Base-by-base conservation (phyloP, 306 rosid genomes). In the Hylodesmum podocarpum region DNA sequence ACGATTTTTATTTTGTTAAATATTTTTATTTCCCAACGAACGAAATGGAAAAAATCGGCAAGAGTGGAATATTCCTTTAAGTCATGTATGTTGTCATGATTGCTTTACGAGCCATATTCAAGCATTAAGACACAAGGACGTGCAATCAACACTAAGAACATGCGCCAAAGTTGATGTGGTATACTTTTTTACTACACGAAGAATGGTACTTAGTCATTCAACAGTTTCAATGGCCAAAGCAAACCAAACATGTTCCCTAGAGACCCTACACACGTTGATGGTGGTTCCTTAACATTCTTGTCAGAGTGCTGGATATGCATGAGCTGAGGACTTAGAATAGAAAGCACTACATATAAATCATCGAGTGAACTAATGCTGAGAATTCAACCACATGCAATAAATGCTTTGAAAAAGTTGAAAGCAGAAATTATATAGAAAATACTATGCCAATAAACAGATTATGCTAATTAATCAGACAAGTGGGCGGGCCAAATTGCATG, bases 361-460 rank as follows among this genome's bases (percentile, higher is more conserved):
- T 8, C 15, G 14, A 61, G 36, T 58, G 24, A 59, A 33, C 29
- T 25, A 12, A 12, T 51, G 29, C 49, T 25, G 25, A 53, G n/a
- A 19, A 11, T 18, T 50, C 66, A 36, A 80, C 69, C 50, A 72
- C 58, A 84, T 72, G 76, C 87, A 80, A 29, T 28, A 31, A 59
- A 46, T 46, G 36, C 40, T n/a, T 28, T 31, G n/a, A 66, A 82
- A 28, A 66, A 82, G 21, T 64, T 63, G 76, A 77, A 25, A 29
- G 34, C 39, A 28, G 1, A 27, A 15, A 66, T 19, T 25, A 55
- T 19, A 1, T 33, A 39, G 80, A 24, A 64, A 65, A 58, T 12
- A 67, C 22, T 68, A n/a, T n/a, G n/a, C n/a, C n/a, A n/a, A n/a
- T n/a, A 2, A 41, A 53, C 72, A 77, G 66, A 36, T 77, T 51